phyloP scores from a whole-genome alignment of 805 yeast genomes.

The Ogataea corticis region DNA sequence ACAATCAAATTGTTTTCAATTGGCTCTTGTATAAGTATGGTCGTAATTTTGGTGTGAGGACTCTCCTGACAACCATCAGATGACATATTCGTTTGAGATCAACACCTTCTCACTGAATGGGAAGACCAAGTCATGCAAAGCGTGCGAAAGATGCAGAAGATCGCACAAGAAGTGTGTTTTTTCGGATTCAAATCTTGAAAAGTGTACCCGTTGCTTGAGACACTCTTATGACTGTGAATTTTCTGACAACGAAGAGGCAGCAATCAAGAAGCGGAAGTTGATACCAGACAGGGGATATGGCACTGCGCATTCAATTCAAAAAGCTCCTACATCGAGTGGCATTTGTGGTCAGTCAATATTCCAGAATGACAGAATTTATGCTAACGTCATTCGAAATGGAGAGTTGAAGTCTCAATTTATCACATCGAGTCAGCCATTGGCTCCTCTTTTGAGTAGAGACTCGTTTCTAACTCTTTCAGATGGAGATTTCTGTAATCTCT shows the following conservation, averaged over 20 bases:
- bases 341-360: conserved; percentile 6
- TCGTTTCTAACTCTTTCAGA: conserved; percentile 32
- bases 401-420: conserved; percentile 30
- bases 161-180: conserved; percentile 27
- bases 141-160: conserved; percentile 30
- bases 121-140: conserved; percentile 19
- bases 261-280: not conserved
- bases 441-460: conserved; percentile 34
- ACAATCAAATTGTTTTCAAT: no score
- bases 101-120: conserved; percentile 21
- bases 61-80: no score
- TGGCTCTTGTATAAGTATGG: no score
- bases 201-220: conserved; percentile 18
- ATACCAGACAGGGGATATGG: no score
- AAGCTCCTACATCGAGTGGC: not conserved
- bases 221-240: conserved; percentile 12
- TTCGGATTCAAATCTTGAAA: conserved; percentile 7
- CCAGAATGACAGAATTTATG: conserved; percentile 29
- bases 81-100: conserved; percentile 14
- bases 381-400: conserved; percentile 24
- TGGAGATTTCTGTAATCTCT: conserved; percentile 32
- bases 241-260: not conserved
- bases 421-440: conserved; percentile 34
- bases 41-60: no score
- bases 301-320: not conserved